Base-by-base conservation (phyloP, 768 basidiomycete genomes). In the Boletus subparvulus region DNA sequence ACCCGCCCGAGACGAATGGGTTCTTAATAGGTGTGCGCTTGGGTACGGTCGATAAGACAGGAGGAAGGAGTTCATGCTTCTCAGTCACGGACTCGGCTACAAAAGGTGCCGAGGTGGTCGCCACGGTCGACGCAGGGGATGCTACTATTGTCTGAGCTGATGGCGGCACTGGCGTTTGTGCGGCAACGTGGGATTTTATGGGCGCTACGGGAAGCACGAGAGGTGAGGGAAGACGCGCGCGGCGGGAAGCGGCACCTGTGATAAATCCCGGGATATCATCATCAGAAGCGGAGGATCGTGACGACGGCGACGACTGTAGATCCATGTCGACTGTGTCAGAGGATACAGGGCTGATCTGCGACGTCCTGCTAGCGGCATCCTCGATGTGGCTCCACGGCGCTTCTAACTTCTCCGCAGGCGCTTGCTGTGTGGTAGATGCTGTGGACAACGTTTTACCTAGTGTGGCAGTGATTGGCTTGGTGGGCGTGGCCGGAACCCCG, bases 1-100 rank as follows among this genome's bases (percentile, higher is more conserved):
- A 77, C 19, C 81, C 80, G n/a, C 74, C 78, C 11, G 80, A 80
- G 12, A 82, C 75, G 53, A 83, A 81, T n/a, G 79, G 74, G 63
- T 78, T 81, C 43, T 66, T 64, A 39, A 73, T 45, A 4, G 59
- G 40, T 9, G 61, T 53, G 40, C 67, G 70, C 55, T 62, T 62
- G 28, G 55, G 42, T 42, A 36, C 47, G 4, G 37, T 19, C 16
- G 59, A 49, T 40, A 49, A 24, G 35, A 54, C 44, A 14, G 55
- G 30, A 13, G 55, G 33, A 24, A 58, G 49, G 9, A 50, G 30
- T 32, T 54, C 57, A 17, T 44, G 42, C 28, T 59, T 70, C 44
- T 64, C 62, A 8, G 46, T 10, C 10, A 43, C 39, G 32, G 54
- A 26, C 17, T 61, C 65, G 33, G 30, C 19, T 8, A 49, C n/a